phyloP scores from a whole-genome alignment of 164 flowering plant genomes.

The Stephania japonica region DNA sequence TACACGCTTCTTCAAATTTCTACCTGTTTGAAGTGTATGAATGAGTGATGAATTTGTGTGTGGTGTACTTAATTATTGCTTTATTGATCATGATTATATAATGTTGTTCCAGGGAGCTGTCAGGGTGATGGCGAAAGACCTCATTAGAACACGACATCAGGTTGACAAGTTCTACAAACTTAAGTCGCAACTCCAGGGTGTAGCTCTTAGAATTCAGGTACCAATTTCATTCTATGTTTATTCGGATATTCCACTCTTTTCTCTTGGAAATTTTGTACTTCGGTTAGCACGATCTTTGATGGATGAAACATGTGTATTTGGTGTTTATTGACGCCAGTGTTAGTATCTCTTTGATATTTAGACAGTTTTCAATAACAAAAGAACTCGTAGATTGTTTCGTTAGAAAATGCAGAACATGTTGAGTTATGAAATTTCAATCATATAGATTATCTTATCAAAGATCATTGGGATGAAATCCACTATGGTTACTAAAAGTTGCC shows the following conservation, averaged over 20 bases:
- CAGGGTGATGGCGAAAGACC: slow-evolving; percentile 98
- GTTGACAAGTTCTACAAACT: slow-evolving; percentile 90
- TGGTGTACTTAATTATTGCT: not conserved
- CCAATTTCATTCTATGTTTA: not conserved
- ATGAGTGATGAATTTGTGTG: not conserved
- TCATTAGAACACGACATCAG: slow-evolving; percentile 92
- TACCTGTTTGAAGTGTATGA: not conserved
- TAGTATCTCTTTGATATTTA: too few relatives aligned
- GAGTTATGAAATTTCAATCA: too few relatives aligned
- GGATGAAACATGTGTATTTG: too few relatives aligned
- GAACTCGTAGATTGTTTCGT: too few relatives aligned
- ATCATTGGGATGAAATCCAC: too few relatives aligned
- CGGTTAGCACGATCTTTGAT: too few relatives aligned
- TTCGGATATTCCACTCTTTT: not conserved
- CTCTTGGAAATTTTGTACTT: too few relatives aligned
- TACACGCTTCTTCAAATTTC: slow-evolving; percentile 3
- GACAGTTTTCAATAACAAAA: too few relatives aligned
- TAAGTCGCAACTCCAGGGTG: slow-evolving; percentile 97
- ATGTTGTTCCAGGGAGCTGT: slow-evolving; percentile 75
- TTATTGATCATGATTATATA: not conserved
- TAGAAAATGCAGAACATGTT: too few relatives aligned
- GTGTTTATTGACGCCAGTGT: too few relatives aligned
- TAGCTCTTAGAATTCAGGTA: slow-evolving; percentile 93
- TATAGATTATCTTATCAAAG: too few relatives aligned
- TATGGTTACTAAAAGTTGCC: too few relatives aligned